A percentile compares a stretch with the other conserved stretches of the same genome.
phyloP scores from a whole-genome alignment of 106 monocot species.

The Phalaenopsis equestris region DNA sequence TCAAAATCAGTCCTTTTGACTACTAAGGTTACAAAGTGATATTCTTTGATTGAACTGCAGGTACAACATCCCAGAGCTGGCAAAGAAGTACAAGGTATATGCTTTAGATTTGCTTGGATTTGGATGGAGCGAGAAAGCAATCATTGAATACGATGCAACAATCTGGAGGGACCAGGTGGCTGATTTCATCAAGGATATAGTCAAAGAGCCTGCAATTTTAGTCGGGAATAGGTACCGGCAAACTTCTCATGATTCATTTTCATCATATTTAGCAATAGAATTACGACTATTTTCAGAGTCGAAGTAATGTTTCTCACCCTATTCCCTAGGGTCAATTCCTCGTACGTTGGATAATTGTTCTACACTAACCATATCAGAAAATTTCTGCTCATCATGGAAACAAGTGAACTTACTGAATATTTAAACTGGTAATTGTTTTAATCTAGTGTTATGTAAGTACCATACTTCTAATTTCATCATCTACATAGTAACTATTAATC shows the following conservation, averaged over 20 bases:
- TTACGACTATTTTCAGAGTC: neutral
- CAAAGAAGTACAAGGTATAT: slow-evolving; percentile 92
- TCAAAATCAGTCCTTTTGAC: neutral
- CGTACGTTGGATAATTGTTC: neutral
- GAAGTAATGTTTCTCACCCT: neutral
- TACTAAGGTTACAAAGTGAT: too few species aligned
- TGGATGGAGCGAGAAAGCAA: slow-evolving; percentile 96
- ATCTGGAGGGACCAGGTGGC: slow-evolving; percentile 87
- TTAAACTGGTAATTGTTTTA: neutral
- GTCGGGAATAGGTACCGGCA: slow-evolving; percentile 79
- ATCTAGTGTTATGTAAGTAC: neutral
- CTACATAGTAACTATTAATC: neutral
- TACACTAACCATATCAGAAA: neutral
- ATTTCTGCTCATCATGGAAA: neutral
- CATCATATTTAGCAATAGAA: neutral
- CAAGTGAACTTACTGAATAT: neutral
- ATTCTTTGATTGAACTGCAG: slow-evolving; percentile 25
- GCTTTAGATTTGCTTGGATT: slow-evolving; percentile 91
- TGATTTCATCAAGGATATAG: slow-evolving; percentile 84
- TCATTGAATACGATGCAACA: slow-evolving; percentile 84
- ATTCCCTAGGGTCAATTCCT: neutral
- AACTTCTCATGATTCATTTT: neutral
- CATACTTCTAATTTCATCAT: neutral
- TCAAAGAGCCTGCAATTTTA: slow-evolving; percentile 83
- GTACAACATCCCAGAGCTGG: slow-evolving; percentile 89